phyloP scores from a whole-genome alignment of 179 eudicot genomes.

The Silene noctiflora region DNA sequence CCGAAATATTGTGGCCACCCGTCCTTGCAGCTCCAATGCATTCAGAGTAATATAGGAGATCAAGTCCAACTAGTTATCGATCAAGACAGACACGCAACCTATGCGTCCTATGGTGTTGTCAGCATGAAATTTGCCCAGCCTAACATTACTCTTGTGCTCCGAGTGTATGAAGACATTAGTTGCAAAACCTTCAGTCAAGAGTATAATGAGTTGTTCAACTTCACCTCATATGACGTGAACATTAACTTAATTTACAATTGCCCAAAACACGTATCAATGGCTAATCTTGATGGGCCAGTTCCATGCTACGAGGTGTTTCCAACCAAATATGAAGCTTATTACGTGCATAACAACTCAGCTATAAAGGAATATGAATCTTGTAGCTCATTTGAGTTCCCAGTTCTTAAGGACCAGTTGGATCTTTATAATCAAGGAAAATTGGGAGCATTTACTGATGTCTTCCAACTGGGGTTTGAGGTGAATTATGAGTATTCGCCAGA shows the following conservation, averaged over 20 bases:
- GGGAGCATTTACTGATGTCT: not conserved
- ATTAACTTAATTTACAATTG: not conserved
- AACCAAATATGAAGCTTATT: not conserved
- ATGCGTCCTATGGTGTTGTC: not conserved
- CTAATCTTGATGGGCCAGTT: not conserved
- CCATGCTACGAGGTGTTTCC: not conserved
- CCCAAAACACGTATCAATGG: not conserved
- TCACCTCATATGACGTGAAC: slow-evolving; percentile 13
- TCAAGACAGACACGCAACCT: no score
- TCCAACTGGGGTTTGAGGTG: slow-evolving; percentile 17
- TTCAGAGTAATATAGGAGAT: not conserved
- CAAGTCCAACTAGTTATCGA: not conserved
- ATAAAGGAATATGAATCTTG: not conserved
- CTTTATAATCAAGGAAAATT: not conserved
- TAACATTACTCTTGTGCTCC: not conserved
- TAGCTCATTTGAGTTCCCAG: not conserved
- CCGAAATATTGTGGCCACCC: slow-evolving; percentile 21
- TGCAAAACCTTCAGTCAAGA: not conserved
- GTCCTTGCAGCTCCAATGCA: slow-evolving; percentile 17
- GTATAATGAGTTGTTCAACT: not conserved
- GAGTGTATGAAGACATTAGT: not conserved
- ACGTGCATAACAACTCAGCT: slow-evolving; percentile 8
- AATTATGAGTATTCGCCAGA: slow-evolving; percentile 2
- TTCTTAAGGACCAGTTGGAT: not conserved
- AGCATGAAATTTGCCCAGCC: not conserved